Base-by-base conservation (phyloP, 2,329 filamentous ascomycete species). In the Penicillium sp. region DNA sequence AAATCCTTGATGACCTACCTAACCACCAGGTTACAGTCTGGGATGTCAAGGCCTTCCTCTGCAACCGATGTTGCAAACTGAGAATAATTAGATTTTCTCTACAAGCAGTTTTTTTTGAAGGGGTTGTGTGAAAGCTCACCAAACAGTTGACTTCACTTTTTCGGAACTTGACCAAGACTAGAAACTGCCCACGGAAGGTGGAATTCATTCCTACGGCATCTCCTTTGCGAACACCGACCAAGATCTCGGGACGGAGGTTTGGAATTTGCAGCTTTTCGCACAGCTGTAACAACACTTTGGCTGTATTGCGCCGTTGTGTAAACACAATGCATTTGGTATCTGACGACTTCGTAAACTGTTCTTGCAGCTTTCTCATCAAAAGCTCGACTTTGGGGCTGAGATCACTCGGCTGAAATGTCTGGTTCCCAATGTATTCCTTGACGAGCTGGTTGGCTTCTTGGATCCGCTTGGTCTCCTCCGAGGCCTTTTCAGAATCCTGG, bases 261-360 rank as follows among this genome's bases (percentile, higher is more conserved):
- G 79, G 77, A 5, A 88, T 82, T 1, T 79, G 77, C 56, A 91
- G 79, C 1, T 74, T 71, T 0, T 78, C 73, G 60, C 96, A 88
- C 0, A 96, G 78, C 43, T 89, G 85, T 1, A 83, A 78, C 1
- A 99, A 78, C 17, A 96, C 74, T 19, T 85, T 83, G 0, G 93
- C 93, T 0, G 91, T 93, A 62, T 89, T 86, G 41, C 92, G 82
- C 70, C 89, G 83, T 60, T 91, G 82, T 0, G 96, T 91, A 72
- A 99, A 97, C 0, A 97, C 84, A 55, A 99, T 96, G 68, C 91
- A 96, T 59, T 87, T 86, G 29, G 82, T 79, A 7, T 86, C 80
- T 1, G 79, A 81, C 3, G 79, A 75, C 2, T 79, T 73, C 33
- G 82, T 76, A 66, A 92, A 97, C 49, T 88, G 82, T 8, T 84